phyloP scores from a whole-genome alignment of 139 green algal genomes.

The Coccomyxa sp. region DNA sequence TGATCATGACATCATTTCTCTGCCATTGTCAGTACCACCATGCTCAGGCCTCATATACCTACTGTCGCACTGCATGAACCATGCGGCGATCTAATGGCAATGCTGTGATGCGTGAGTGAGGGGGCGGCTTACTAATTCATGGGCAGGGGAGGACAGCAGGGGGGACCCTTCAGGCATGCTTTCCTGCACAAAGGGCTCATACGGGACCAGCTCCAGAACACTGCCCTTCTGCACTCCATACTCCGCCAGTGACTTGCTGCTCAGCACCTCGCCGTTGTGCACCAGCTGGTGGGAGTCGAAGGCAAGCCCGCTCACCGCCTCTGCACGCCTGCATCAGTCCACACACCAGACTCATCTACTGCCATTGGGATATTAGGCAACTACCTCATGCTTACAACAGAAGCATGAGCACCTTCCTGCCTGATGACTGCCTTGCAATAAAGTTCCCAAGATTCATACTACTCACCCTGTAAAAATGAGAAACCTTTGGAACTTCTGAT shows the following conservation, averaged over 20 bases:
- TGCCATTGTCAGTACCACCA: not conserved
- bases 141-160: conserved; percentile 30
- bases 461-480: too few relatives aligned
- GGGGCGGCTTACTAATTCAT: conserved; percentile 22
- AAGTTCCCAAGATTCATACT: too few relatives aligned
- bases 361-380: too few relatives aligned
- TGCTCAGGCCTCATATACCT: not conserved
- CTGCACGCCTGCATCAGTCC: conserved; percentile 34
- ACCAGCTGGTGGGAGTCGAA: conserved; percentile 10
- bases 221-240: conserved; percentile 22
- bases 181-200: conserved; percentile 15
- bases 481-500: too few relatives aligned
- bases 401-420: conserved; percentile 30
- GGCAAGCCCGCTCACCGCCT: conserved; percentile 18
- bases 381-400: too few relatives aligned
- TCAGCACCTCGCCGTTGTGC: conserved; percentile 17
- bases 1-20: not conserved
- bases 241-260: conserved; percentile 5
- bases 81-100: not conserved
- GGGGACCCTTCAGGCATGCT: conserved; percentile 29
- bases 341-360: conserved; percentile 27
- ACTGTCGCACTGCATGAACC: not conserved
- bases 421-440: conserved; percentile 10
- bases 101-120: not conserved
- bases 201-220: conserved; percentile 33